Evolutionary conservation across 2,329 filamentous ascomycete genomes (phyloP).

Genomic region (Pseudogymnoascus sp.): DNA sequence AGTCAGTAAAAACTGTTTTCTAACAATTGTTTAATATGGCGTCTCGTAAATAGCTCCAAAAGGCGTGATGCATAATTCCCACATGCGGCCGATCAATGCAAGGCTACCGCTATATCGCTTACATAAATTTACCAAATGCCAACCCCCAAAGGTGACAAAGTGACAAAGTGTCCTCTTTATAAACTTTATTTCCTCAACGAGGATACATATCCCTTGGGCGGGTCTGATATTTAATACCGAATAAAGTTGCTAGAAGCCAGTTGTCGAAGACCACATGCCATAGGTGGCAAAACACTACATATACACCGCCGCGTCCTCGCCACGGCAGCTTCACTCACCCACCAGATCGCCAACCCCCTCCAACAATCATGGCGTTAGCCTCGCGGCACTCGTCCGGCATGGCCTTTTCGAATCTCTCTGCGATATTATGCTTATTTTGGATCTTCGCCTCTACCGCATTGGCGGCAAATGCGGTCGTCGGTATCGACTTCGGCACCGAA

Average conservation of each 20-base stretch:
- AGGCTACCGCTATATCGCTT: constrained; percentile 3
- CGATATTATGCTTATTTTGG: constrained; percentile 27
- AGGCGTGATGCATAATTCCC: neutral
- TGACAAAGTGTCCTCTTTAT: constrained; percentile 10
- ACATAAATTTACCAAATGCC: constrained; percentile 9
- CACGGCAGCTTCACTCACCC: constrained; percentile 7
- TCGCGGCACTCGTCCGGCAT: constrained; percentile 10
- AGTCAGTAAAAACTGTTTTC: neutral
- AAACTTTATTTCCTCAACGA: constrained; percentile 8
- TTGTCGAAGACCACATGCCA: constrained; percentile 9
- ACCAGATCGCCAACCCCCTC: constrained; percentile 1
- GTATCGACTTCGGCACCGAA: constrained; percentile 89
- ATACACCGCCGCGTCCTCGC: constrained; percentile 1
- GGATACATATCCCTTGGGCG: neutral
- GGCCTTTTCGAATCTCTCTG: constrained; percentile 18
- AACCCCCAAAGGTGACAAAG: constrained; percentile 9
- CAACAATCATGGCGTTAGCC: constrained; percentile 8
- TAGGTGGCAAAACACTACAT: constrained; percentile 5
- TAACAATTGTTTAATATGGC: neutral
- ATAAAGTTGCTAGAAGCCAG: constrained; percentile 6
- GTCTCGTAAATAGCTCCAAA: neutral
- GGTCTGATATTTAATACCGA: neutral
- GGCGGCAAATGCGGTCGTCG: constrained; percentile 63
- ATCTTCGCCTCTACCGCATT: constrained; percentile 29
- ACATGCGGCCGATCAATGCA: neutral